phyloP scores from a whole-genome alignment of 2,329 filamentous ascomycete species.

The Claviceps sorghi region DNA sequence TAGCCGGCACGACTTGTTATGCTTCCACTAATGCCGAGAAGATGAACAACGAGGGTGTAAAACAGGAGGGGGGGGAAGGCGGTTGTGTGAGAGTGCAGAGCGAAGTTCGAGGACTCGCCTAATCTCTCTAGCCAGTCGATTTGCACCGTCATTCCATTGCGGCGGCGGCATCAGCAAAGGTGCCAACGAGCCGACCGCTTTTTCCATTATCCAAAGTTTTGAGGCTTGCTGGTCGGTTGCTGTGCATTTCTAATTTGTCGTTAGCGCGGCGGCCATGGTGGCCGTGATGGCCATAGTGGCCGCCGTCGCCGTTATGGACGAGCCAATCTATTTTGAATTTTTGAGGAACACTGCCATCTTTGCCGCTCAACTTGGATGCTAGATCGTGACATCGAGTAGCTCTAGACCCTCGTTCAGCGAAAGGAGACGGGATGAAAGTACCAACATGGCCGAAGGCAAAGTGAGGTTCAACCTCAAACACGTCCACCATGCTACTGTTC shows the following conservation, averaged over 20 bases:
- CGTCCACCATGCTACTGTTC: slow-evolving; percentile 49
- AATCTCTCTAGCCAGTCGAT: background rate
- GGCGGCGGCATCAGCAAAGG: slow-evolving; percentile 44
- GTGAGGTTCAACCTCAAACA: slow-evolving; percentile 49
- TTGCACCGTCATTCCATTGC: slow-evolving; percentile 26
- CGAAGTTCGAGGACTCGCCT: background rate
- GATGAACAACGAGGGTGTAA: background rate
- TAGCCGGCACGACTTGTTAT: background rate
- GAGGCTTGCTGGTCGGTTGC: slow-evolving; percentile 19
- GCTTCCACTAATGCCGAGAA: background rate
- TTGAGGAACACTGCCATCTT: slow-evolving; percentile 23
- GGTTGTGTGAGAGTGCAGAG: background rate
- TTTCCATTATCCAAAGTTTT: slow-evolving; percentile 21
- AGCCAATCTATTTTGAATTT: slow-evolving; percentile 42
- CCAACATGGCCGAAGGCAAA: slow-evolving; percentile 24
- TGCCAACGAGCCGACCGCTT: slow-evolving; percentile 37
- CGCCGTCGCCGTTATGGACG: slow-evolving; percentile 30
- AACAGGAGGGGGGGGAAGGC: background rate
- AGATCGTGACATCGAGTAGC: slow-evolving; percentile 46
- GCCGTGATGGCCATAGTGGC: background rate
- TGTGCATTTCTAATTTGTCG: slow-evolving; percentile 25
- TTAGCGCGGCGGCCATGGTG: background rate
- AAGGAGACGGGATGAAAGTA: slow-evolving; percentile 26
- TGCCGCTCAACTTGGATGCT: slow-evolving; percentile 39
- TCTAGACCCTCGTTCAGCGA: slow-evolving; percentile 40